Evolutionary conservation across 495 filamentous ascomycete genomes (phyloP).

Genomic region (Saxispiralis lemnorum): DNA sequence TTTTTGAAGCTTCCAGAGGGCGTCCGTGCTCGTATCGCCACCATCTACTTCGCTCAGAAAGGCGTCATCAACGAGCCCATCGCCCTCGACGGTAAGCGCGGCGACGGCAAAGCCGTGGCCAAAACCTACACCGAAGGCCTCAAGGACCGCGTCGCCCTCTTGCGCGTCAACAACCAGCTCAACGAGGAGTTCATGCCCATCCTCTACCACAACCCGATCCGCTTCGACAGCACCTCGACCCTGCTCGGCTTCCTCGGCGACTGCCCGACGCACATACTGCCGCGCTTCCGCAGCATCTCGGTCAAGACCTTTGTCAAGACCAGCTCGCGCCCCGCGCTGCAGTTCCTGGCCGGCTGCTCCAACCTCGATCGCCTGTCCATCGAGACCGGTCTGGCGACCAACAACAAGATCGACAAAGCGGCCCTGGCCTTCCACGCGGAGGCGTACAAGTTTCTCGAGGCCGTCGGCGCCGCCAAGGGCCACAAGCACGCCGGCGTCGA

Average conservation of each 20-base stretch:
- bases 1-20: slow-evolving; percentile 12
- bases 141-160: slow-evolving; percentile 12
- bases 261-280: neutral
- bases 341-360: slow-evolving; percentile 2
- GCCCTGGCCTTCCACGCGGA: slow-evolving; percentile 11
- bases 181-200: slow-evolving; percentile 8
- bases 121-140: slow-evolving; percentile 9
- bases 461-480: slow-evolving; percentile 6
- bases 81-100: slow-evolving; percentile 8
- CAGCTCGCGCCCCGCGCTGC: slow-evolving; percentile 4
- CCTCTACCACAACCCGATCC: slow-evolving; percentile 9
- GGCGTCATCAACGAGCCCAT: slow-evolving; percentile 10
- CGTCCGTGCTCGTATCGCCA: slow-evolving; percentile 11
- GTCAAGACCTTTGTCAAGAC: slow-evolving; percentile 11
- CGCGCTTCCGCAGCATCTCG: neutral
- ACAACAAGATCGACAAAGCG: slow-evolving; percentile 6
- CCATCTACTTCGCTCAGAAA: slow-evolving; percentile 10
- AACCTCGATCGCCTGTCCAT: slow-evolving; percentile 6
- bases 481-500: slow-evolving; percentile 9
- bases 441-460: slow-evolving; percentile 10
- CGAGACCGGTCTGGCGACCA: slow-evolving; percentile 4
- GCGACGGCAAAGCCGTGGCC: slow-evolving; percentile 5
- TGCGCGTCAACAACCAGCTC: slow-evolving; percentile 15
- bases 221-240: slow-evolving; percentile 7
- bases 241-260: slow-evolving; percentile 11